These are phyloP conservation scores for Francoa sonchifolia DNA, from an alignment of 441 rosid species.

Conservation along the genomic window DNA sequence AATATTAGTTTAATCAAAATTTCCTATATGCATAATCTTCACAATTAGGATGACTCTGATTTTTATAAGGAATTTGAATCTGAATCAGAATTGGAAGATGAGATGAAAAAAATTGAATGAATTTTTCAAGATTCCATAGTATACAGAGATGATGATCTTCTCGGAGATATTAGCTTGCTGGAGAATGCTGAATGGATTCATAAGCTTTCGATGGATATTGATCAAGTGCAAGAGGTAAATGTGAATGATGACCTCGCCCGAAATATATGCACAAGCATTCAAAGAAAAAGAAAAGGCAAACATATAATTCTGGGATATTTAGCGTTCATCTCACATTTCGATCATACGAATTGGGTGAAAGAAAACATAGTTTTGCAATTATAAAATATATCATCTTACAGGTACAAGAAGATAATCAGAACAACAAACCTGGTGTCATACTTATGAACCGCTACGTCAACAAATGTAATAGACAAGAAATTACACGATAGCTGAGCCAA, in stretches of 20 bases:
- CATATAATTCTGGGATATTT: too few relatives aligned
- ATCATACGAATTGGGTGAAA: too few relatives aligned
- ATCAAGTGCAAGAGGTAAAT: slow-evolving; percentile 57
- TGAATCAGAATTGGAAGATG: slow-evolving; percentile 35
- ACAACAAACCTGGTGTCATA: slow-evolving; percentile 16
- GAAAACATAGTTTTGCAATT: too few relatives aligned
- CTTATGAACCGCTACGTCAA: slow-evolving; percentile 15
- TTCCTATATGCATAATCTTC: too few relatives aligned
- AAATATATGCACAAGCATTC: slow-evolving; percentile 73
- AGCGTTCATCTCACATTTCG: too few relatives aligned
- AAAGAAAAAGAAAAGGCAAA: slow-evolving; percentile 61
- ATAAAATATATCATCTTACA: too few relatives aligned
- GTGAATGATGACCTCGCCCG: slow-evolving; percentile 76
- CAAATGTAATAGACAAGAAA: slow-evolving; percentile 11
- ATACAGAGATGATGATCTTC: slow-evolving; percentile 48
- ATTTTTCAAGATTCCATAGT: slow-evolving; percentile 46
- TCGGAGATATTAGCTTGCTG: slow-evolving; percentile 74
- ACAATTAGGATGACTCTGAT: too few relatives aligned
- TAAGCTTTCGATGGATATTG: slow-evolving; percentile 47
- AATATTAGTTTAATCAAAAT: too few relatives aligned
- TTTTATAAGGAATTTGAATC: too few relatives aligned
- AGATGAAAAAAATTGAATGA: slow-evolving; percentile 47
- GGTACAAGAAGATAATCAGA: too few relatives aligned
- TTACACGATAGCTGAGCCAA: slow-evolving; percentile 12
- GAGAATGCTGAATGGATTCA: slow-evolving; percentile 55